Evolutionary conservation across 2,329 filamentous ascomycete genomes (phyloP), one percentile per base, ranked within the genome.

Genomic region (Colletotrichum chlorophyti): DNA sequence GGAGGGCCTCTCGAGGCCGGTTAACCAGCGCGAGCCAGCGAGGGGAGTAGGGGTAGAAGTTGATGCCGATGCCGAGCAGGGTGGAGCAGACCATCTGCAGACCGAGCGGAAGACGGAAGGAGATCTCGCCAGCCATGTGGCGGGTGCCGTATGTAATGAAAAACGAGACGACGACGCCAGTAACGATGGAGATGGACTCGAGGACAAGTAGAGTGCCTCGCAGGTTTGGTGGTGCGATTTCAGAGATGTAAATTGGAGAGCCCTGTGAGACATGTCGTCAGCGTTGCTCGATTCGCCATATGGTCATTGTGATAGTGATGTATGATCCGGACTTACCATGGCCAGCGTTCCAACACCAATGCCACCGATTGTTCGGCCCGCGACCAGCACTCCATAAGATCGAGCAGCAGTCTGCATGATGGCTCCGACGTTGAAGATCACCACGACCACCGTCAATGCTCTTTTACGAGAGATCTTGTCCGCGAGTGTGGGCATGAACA

Each of bases 81-180:
- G 75, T 64, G 5, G 75, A 74, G 8, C 73, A 72, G 9, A 78
- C 64, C 60, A 78, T 76, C 60, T 83, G 80, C 5, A 82, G 68
- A 3, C 75, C 69, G 53, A 81, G 80, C 0, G 80, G 79, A 0
- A 83, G 70, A 7, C 79, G 73, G 65, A 76, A 82, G 3, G 72
- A 66, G 64, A 71, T 72, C 63, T 79, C 73, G 31, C 73, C 66
- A 0, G 69, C 58, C 43, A 82, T 74, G 61, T 74, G 71, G 6
- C 73, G 69, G 1, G 80, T 83, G 2, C 76, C 82, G 55, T 83
- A 85, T 0, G 79, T 81, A 29, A 82, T 81, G 77, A 79, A 85
- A 64, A 77, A 85, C 3, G 80, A 77, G 29, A 83, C 70, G 7
- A 83, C 76, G 48, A 78, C 78, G 5, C 81, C 85, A 46, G 79